phyloP scores from a whole-genome alignment of 352 stramenopile species.

The Pythium aristosporum region DNA sequence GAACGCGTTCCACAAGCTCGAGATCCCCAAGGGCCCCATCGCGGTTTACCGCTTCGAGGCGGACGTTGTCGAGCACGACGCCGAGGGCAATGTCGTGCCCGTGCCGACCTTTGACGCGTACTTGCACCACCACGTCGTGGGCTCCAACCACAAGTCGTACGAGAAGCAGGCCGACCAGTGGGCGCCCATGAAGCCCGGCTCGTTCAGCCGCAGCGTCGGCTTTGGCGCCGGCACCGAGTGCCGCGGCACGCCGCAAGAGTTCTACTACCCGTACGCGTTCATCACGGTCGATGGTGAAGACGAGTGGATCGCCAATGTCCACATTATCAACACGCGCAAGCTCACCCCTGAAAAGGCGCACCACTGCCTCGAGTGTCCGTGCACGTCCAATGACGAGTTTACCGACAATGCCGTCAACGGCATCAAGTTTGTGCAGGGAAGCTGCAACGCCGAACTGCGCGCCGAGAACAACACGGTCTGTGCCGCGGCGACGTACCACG shows the following conservation, averaged over 20 bases:
- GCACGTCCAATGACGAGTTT: slow-evolving; percentile 63
- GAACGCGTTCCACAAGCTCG: slow-evolving; percentile 70
- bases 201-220: slow-evolving; percentile 69
- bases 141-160: slow-evolving; percentile 69
- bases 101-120: slow-evolving; percentile 74
- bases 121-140: slow-evolving; percentile 82
- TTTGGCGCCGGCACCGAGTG: slow-evolving; percentile 81
- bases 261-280: slow-evolving; percentile 79
- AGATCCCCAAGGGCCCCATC: slow-evolving; percentile 76
- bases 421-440: slow-evolving; percentile 32
- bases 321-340: slow-evolving; percentile 81
- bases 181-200: slow-evolving; percentile 74
- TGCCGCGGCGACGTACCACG: slow-evolving; percentile 54
- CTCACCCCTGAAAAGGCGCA: slow-evolving; percentile 46
- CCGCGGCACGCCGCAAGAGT: slow-evolving; percentile 76
- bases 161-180: slow-evolving; percentile 42
- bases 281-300: slow-evolving; percentile 74
- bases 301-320: slow-evolving; percentile 80
- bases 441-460: slow-evolving; percentile 66
- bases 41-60: slow-evolving; percentile 80
- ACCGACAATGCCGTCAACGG: slow-evolving; percentile 56
- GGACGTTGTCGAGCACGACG: slow-evolving; percentile 68
- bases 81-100: slow-evolving; percentile 48
- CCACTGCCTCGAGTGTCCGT: slow-evolving; percentile 75
- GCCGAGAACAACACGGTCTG: slow-evolving; percentile 77